phyloP scores from a whole-genome alignment of 345 rosid genomes.

The Orychophragmus violaceus region DNA sequence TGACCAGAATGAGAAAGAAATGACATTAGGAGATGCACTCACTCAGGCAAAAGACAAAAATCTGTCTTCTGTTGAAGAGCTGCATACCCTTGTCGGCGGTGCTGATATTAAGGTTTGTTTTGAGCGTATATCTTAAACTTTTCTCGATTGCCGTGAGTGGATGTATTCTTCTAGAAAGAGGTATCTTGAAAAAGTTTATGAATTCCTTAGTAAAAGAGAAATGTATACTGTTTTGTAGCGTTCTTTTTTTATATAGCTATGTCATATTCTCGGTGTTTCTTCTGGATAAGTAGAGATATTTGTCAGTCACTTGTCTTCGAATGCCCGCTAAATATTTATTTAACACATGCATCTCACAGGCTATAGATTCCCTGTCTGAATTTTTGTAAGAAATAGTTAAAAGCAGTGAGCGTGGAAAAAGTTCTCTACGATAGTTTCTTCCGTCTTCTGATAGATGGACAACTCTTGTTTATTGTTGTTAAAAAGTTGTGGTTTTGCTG shows the following conservation, averaged over 20 bases:
- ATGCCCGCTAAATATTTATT: neutral
- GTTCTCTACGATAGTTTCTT: constrained; percentile 10
- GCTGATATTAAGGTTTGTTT: constrained; percentile 88
- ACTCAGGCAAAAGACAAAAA: constrained; percentile 63
- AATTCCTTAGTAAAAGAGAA: neutral
- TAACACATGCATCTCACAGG: neutral
- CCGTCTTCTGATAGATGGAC: neutral
- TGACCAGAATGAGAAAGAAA: constrained; percentile 58
- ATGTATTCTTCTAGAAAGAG: constrained; percentile 4
- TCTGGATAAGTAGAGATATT: constrained; percentile 14
- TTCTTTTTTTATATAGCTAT: neutral
- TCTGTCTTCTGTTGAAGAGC: constrained; percentile 92
- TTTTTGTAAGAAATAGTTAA: neutral
- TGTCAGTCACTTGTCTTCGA: constrained; percentile 2
- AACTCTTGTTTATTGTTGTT: constrained; percentile 3
- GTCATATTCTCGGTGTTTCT: constrained; percentile 1
- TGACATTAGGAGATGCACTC: constrained; percentile 79
- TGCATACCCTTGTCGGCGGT: constrained; percentile 91
- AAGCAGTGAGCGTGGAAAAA: neutral
- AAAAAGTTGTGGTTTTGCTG: neutral
- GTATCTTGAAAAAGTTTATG: neutral
- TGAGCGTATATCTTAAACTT: neutral
- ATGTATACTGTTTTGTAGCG: constrained; percentile 1
- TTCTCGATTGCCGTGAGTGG: neutral
- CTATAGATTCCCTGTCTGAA: neutral